Evolutionary conservation across 495 filamentous ascomycete genomes (phyloP).

Genomic region (Clavariopsis aquatica): DNA sequence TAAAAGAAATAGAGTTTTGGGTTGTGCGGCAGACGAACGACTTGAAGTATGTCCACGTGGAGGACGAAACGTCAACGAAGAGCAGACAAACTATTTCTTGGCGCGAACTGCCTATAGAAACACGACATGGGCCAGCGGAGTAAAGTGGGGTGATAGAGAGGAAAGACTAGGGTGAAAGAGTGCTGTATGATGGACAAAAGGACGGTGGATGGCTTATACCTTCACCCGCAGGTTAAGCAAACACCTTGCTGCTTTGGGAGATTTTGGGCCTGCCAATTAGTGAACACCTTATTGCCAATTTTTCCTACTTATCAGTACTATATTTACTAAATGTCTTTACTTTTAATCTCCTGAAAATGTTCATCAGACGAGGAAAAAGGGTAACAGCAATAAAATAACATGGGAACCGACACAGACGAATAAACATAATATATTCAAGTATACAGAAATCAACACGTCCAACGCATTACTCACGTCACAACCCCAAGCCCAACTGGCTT

Average conservation of each 20-base stretch:
- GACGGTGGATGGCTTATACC: background rate
- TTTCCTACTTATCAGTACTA: too few relatives aligned
- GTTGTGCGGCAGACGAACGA: background rate
- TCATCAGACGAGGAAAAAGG: too few relatives aligned
- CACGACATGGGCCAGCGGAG: background rate
- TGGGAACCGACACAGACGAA: background rate
- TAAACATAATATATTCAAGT: background rate
- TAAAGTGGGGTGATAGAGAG: background rate
- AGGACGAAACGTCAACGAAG: too few relatives aligned
- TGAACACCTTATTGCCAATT: too few relatives aligned
- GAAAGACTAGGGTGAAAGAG: background rate
- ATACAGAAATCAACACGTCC: background rate
- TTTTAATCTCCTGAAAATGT: too few relatives aligned
- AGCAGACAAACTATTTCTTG: background rate
- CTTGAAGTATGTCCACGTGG: background rate
- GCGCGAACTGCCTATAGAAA: background rate
- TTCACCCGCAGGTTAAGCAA: background rate
- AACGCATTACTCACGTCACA: background rate
- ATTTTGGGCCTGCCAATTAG: too few relatives aligned
- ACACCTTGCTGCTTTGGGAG: background rate
- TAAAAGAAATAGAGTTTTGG: background rate
- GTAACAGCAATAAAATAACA: too few relatives aligned
- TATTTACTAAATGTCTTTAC: too few relatives aligned
- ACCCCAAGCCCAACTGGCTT: slow-evolving; percentile 30
- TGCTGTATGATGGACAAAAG: background rate